Base-by-base conservation (phyloP, 2,329 filamentous ascomycete species). In the Volutella citrinella region DNA sequence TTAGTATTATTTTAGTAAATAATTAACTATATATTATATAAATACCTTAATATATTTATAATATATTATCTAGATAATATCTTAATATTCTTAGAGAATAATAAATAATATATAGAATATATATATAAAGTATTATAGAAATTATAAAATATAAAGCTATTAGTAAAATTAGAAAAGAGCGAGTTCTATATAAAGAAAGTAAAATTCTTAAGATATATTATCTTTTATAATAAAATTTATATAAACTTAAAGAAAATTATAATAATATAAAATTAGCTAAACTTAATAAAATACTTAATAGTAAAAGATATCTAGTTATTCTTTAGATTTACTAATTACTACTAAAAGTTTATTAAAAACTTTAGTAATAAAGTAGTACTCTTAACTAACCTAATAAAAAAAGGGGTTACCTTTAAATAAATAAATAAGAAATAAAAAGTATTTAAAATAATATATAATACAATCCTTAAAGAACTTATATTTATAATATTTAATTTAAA, bases 1-100 rank as follows among this genome's bases (percentile, higher is more conserved):
- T 30, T 27, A 20, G 31, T 25, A 5, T 38, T 22, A 12, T 52
- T 50, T 20, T 34, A 49, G 28, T 11, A 25, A 10, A 41, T 44
- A 22, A 22, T 22, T 8, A 22, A 22, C 12, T 9, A 22, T 22
- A 22, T 22, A 22, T 12, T 22, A 22, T 22, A 22, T 8, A 22
- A 22, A 22, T 22, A 22, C 12, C 20, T 22, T 9, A 12, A 22
- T 22, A n/a, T n/a, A n/a, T n/a, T n/a, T n/a, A n/a, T n/a, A n/a
- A n/a, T n/a, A n/a, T n/a, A n/a, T n/a, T n/a, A n/a, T n/a, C n/a
- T n/a, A n/a, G n/a, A n/a, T n/a, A n/a, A n/a, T n/a, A n/a, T n/a
- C n/a, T n/a, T n/a, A n/a, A n/a, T n/a, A n/a, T n/a, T n/a, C n/a
- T n/a, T n/a, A n/a, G n/a, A n/a, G n/a, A n/a, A n/a, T n/a, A n/a